Conservation (phyloP, 73 alveolate genomes). For the Uronychia binucleata region DNA sequence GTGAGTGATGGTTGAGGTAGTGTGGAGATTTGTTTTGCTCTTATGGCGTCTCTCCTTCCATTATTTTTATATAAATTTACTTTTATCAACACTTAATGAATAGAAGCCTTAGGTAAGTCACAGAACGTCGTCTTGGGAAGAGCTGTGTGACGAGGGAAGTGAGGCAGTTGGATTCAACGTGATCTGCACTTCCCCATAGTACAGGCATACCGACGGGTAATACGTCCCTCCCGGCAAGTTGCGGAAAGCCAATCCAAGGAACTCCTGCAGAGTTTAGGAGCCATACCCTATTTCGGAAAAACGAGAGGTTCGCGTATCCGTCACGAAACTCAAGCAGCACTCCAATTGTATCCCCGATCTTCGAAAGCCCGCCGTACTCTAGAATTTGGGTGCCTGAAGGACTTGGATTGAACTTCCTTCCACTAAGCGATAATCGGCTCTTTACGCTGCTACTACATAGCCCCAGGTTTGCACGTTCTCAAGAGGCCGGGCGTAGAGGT, state of each 20-base stretch:
- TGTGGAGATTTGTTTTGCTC: too few species aligned
- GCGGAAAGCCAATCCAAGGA: conserved; percentile 43
- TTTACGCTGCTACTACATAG: conserved; percentile 51
- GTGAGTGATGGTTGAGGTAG: too few species aligned
- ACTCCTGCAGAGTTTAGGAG: not conserved
- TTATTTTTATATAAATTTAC: too few species aligned
- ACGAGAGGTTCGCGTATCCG: conserved; percentile 44
- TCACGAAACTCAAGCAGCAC: conserved; percentile 50
- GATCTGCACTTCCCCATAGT: conserved; percentile 63
- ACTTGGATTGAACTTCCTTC: conserved; percentile 47
- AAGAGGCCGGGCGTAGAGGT: conserved; percentile 34
- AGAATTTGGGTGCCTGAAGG: conserved; percentile 23
- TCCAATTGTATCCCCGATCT: conserved; percentile 56
- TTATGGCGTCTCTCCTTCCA: too few species aligned
- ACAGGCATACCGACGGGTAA: conserved; percentile 58
- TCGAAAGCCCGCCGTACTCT: conserved; percentile 60
- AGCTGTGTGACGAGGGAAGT: conserved; percentile 9
- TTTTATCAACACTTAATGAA: too few species aligned
- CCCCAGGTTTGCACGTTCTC: conserved; percentile 65
- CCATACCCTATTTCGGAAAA: conserved; percentile 28
- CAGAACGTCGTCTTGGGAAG: not conserved
- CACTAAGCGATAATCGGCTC: not conserved
- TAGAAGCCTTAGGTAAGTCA: too few species aligned
- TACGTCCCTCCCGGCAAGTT: conserved; percentile 46
- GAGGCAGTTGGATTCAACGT: conserved; percentile 58